Conservation (phyloP, 306 rosid genomes). For the Quercus berberidifolia region DNA sequence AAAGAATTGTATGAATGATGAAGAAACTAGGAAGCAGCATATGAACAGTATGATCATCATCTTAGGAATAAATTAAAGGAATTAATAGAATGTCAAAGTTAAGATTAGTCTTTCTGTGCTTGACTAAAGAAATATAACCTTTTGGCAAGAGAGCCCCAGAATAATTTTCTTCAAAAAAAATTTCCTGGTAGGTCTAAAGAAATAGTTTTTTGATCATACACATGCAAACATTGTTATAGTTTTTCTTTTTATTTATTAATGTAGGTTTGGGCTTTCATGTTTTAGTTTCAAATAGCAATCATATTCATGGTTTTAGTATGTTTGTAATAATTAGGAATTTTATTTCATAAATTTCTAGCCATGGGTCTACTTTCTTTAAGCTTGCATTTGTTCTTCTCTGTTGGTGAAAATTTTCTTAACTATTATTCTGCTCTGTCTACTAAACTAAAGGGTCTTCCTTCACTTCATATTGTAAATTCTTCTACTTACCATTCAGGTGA, state of each 20-base stretch:
- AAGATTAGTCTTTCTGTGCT: neutral
- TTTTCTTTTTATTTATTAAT: neutral
- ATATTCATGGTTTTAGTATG: too few species aligned
- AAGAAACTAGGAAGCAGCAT: neutral
- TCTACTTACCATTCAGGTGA: slow-evolving; percentile 47
- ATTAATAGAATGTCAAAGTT: neutral
- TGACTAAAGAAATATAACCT: neutral
- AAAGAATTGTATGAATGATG: neutral
- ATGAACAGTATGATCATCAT: neutral
- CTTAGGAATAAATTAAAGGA: neutral
- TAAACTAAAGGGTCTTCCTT: neutral
- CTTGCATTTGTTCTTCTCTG: neutral
- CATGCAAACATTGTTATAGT: neutral
- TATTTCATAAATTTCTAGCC: too few species aligned
- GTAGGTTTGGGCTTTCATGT: neutral
- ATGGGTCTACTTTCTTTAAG: too few species aligned
- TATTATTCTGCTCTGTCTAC: neutral
- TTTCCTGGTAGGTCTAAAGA: too few species aligned
- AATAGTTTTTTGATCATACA: neutral
- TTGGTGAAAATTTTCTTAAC: too few species aligned
- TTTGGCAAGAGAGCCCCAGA: too few species aligned
- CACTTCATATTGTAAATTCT: neutral
- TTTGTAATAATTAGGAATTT: too few species aligned
- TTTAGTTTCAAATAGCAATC: neutral
- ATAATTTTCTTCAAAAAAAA: too few species aligned